These are phyloP conservation scores for Pogostemon cablin DNA, from an alignment of 257 asterid species.

Conservation along the genomic window DNA sequence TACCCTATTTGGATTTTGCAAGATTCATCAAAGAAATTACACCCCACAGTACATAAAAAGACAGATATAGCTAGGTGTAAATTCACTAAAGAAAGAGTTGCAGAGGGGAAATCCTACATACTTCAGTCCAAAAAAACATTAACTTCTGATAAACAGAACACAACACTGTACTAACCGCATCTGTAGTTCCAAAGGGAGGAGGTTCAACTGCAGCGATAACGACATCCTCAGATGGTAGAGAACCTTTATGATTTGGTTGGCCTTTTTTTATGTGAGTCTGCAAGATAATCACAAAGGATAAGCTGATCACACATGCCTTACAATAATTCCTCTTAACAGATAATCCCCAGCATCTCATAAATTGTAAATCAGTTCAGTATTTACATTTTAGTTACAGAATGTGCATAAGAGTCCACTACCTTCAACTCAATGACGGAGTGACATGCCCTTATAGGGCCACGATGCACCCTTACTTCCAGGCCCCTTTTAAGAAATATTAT, in stretches of 20 bases:
- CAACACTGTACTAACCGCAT: constrained; percentile 58
- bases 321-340: constrained; percentile 6
- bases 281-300: constrained; percentile 37
- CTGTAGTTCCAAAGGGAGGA: constrained; percentile 78
- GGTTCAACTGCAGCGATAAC: constrained; percentile 62
- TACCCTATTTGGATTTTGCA: neutral
- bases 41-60: no score
- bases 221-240: constrained; percentile 47
- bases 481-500: neutral
- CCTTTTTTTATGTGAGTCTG: constrained; percentile 87
- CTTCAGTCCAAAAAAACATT: neutral
- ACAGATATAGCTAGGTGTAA: no score
- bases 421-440: neutral
- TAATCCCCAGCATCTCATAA: constrained; percentile 27
- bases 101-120: constrained; percentile 24
- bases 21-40: neutral
- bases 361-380: constrained; percentile 26
- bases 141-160: neutral
- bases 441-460: no score
- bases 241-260: constrained; percentile 40
- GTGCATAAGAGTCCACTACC: constrained; percentile 3
- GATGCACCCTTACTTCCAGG: no score
- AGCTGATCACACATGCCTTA: constrained; percentile 24
- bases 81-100: neutral
- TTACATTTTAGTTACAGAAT: neutral